Evolutionary conservation across 2,329 filamentous ascomycete genomes (phyloP), one percentile per base, ranked within the genome.

Genomic region (Chaetomiaceae sp.): DNA sequence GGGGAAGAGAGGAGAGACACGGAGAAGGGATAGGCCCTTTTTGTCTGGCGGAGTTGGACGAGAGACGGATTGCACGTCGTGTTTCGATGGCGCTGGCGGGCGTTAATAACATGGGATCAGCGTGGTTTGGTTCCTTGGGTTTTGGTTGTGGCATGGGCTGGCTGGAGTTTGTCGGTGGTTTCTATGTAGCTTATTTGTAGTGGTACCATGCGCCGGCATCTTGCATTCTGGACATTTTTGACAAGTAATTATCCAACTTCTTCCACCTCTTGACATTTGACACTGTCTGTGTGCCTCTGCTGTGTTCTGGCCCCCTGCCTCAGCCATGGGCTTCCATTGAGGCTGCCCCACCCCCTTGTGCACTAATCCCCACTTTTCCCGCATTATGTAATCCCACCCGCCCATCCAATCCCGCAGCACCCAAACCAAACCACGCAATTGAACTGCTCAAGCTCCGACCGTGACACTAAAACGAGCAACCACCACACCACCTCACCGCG

Each of bases 11-110:
- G 10, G 18, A 40, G 2, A 50, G 45, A 42, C 13, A 48, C 29
- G 40, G 51, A 54, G 50, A 59, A 59, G 45, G 59, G 57, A 11
- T 59, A 51, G 36, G 18, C 10, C 27, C n/a, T 27, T n/a, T 20
- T 9, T 33, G 18, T 42, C 18, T 3, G 20, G 18, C 25, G 23
- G 13, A 30, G 32, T 8, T 10, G 11, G 7, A 9, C 2, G 16
- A 5, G 16, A 20, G 23, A 16, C 9, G n/a, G 21, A 5, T 16
- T 18, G 33, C 11, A 2, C 10, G 11, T 20, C 21, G 41, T 33
- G 9, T 21, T 16, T 30, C 18, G 36, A 20, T 23, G 36, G 33
- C 21, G n/a, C n/a, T n/a, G n/a, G n/a, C 34, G 30, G 16, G 30
- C 21, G 29, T 45, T 11, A 44, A 36, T 16, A 30, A 11, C 21